phyloP scores from a whole-genome alignment of 345 rosid genomes.

The Carallia brachiata region DNA sequence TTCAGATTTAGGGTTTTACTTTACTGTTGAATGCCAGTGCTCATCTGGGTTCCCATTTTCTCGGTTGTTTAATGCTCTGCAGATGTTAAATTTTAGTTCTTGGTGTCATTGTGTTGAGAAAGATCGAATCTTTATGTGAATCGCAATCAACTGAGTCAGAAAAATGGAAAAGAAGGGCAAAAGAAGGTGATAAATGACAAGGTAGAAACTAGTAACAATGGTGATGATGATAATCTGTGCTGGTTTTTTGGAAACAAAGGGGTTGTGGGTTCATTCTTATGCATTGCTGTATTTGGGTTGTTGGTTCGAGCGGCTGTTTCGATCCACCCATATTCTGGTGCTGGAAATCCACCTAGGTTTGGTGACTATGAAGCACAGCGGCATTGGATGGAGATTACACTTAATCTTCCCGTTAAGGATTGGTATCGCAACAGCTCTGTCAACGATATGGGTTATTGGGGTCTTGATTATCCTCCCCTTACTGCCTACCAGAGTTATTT shows the following conservation, averaged over 20 bases:
- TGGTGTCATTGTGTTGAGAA: background rate
- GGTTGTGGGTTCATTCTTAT: conserved; percentile 41
- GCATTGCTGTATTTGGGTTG: conserved; percentile 59
- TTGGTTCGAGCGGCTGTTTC: conserved; percentile 67
- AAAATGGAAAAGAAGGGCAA: conserved; percentile 29
- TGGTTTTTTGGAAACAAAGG: conserved; percentile 47
- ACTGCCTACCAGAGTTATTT: conserved; percentile 92
- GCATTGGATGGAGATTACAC: conserved; percentile 99
- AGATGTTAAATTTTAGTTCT: background rate
- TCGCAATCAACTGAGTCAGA: background rate
- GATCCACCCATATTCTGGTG: conserved; percentile 81
- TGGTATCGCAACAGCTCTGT: conserved; percentile 70
- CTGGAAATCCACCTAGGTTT: conserved; percentile 68
- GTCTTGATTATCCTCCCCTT: conserved; percentile 96
- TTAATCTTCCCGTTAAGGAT: conserved; percentile 54
- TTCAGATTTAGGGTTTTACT: too few species aligned
- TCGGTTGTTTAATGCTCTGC: background rate
- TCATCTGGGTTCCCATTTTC: background rate
- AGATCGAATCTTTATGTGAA: conserved; percentile 7
- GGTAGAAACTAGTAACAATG: conserved; percentile 9
- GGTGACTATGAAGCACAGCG: conserved; percentile 96
- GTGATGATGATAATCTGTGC: conserved; percentile 28
- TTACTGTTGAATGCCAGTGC: too few species aligned
- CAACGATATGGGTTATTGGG: conserved; percentile 89
- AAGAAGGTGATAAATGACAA: conserved; percentile 13